Base-by-base conservation (phyloP, 2,329 filamentous ascomycete species). In the Colletotrichum lindemuthianum region DNA sequence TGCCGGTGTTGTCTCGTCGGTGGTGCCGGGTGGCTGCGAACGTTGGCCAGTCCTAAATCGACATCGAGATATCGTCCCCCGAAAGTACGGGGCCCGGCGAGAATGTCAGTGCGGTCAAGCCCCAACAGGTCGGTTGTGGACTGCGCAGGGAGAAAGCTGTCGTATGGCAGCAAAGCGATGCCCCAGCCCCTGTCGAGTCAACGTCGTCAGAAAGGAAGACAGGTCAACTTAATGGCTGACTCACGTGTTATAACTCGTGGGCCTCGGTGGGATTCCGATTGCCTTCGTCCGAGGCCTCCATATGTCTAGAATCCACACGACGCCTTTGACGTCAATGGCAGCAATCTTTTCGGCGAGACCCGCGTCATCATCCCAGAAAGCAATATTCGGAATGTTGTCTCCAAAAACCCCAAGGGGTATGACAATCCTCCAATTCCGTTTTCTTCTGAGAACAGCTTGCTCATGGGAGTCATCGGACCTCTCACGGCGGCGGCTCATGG, bases 331-430 rank as follows among this genome's bases (percentile, higher is more conserved):
- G 48, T 87, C 85, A 32, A 85, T 72, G 1, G 82, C 85, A 32
- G 80, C 77, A 1, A 88, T 70, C 66, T 81, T 82, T 6, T 83
- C 78, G 2, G 84, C 86, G 2, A 79, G 69, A 2, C 85, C 85
- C 2, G 76, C 44, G 1, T 73, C 67, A 60, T 84, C 78, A 56
- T 82, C 80, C 53, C 79, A 70, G 66, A 88, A 86, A 33, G 79
- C 75, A n/a, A 88, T 72, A 56, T 81, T 84, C 6, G 86, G 86
- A 2, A 87, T 78, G 49, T 88, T 88, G 40, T 74, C 68, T 0
- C 80, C 82, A 0, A 63, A 50, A 0, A 15, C 39, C 1, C 77
- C 78, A 0, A 84, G 74, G 2, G 77, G 72, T 4, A 87, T 70
- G 2, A 84, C 70, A 32, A 88, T 82, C 50, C 80, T 79, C 83